Base-by-base conservation (phyloP, 2,329 filamentous ascomycete genomes). In the Fusarium tjaetaba region DNA sequence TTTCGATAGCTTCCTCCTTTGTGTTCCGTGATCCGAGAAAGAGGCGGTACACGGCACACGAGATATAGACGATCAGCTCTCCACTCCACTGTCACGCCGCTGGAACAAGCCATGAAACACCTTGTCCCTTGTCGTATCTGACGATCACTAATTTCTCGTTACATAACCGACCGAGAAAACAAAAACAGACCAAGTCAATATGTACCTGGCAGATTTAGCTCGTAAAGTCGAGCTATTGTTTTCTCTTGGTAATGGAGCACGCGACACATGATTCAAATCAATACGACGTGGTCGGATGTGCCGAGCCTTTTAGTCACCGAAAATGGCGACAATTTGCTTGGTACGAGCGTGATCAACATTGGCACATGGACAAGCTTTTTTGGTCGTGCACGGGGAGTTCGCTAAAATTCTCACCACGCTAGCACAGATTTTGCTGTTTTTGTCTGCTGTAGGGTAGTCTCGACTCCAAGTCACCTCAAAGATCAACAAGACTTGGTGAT, bases 191-290 rank as follows among this genome's bases (percentile, higher is more conserved):
- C 22, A 24, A 48, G 34, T 45, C 10, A 24, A 16, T n/a, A n/a
- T 45, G 14, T 22, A 38, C 24, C 51, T 55, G 15, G 34, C 11
- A 28, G 14, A 22, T n/a, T 22, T n/a, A 65, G 38, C 8, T 36
- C 42, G 20, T 53, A 39, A 51, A 62, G 61, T 63, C 38, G 41
- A 49, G 49, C 28, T 32, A 30, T 24, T 55, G 38, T 11, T 69
- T 61, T 55, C 53, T 72, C 51, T 18, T 55, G 51, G 51, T 55
- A 61, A 42, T 56, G 26, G 56, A 36, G 59, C 70, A 72, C 70
- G 65, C 70, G 70, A 72, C 70, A 48, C 34, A 52, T 56, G 36
- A 39, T 64, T 52, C 52, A 46, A 57, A 53, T 10, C 20, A 46
- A 48, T 42, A 55, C 49, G 38, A 46, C 39, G 34, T 51, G 48